Percentiles rank a stretch among this genome's conserved stretches.
Conservation (phyloP, 2,329 filamentous ascomycete genomes). For the Fusarium irregulare region DNA sequence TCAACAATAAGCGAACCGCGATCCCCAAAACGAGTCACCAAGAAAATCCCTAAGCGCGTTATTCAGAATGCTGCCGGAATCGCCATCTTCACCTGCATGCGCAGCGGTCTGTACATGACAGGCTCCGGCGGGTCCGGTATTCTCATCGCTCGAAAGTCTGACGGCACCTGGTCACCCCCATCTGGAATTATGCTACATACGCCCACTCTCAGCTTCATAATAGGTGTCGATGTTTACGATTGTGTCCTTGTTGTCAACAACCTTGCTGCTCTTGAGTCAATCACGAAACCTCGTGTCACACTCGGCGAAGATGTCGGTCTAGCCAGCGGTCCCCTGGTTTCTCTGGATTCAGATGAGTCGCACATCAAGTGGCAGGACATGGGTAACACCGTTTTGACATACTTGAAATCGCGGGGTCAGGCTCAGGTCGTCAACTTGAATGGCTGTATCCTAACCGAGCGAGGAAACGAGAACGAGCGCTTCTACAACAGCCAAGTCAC, state of each 20-base stretch:
- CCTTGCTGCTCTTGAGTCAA: constrained; percentile 82
- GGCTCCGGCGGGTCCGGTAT: constrained; percentile 92
- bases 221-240: constrained; percentile 95
- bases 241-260: constrained; percentile 95
- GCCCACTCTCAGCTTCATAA: constrained; percentile 86
- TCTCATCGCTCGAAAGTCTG: constrained; percentile 83
- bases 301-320: constrained; percentile 85
- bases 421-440: constrained; percentile 65
- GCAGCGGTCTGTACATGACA: constrained; percentile 90
- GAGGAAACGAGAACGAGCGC: constrained; percentile 69
- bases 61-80: constrained; percentile 90
- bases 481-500: constrained; percentile 65
- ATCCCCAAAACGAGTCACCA: constrained; percentile 66
- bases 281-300: constrained; percentile 81
- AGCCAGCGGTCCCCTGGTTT: constrained; percentile 77
- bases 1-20: constrained; percentile 55
- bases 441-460: constrained; percentile 67
- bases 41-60: constrained; percentile 88
- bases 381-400: constrained; percentile 66
- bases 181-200: constrained; percentile 93
- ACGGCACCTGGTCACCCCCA: constrained; percentile 91
- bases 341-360: constrained; percentile 63
- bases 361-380: constrained; percentile 64
- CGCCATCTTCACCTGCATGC: constrained; percentile 95
- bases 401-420: constrained; percentile 68